Base-by-base conservation (phyloP, 1,139 yeast species). In the Pichia kudriavzevii region DNA sequence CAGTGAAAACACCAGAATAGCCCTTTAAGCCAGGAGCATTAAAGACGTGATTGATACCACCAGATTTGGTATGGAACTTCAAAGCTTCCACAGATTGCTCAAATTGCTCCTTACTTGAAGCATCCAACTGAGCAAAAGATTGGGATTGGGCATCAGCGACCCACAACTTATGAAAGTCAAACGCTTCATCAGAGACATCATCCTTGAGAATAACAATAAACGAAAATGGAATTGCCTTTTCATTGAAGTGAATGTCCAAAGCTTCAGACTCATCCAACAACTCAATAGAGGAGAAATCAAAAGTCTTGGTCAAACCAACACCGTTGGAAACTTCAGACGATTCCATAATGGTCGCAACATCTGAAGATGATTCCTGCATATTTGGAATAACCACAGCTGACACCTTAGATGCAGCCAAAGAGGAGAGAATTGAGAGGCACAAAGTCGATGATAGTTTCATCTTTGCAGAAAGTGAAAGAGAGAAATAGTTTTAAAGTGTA, bases 131-230 rank as follows among this genome's bases (percentile, higher is more conserved):
- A 11, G 44, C 24, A 54, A 72, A 65, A 13, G 72, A 44, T 50
- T 62, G 61, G 16, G 39, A 24, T 56, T 77, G 78, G 32, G 60
- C 54, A 34, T 63, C 61, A 33, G 67, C 63, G 46, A 81, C 74
- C 76, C 81, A 69, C 49, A 70, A 69, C 52, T 69, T 70, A 63
- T 85, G 95, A 64, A 72, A 67, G 22, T 66, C 64, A 22, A 73
- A 62, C 40, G 70, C 70, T 26, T 72, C 71, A 17, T 64, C 57
- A 21, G 68, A 53, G 31, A 75, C 64, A 35, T 66, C 72, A 34
- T 74, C 72, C 66, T 83, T 84, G 63, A 84, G 75, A 32, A 83
- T 85, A 44, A 79, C 59, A 44, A 87, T 82, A 64, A 83, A 87
- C 55, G 81, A 77, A 65, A 82, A 75, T 34, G 87, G 82, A 48